Conservation (phyloP, 352 stramenopile species). For the Thraustochytrium sp. region DNA sequence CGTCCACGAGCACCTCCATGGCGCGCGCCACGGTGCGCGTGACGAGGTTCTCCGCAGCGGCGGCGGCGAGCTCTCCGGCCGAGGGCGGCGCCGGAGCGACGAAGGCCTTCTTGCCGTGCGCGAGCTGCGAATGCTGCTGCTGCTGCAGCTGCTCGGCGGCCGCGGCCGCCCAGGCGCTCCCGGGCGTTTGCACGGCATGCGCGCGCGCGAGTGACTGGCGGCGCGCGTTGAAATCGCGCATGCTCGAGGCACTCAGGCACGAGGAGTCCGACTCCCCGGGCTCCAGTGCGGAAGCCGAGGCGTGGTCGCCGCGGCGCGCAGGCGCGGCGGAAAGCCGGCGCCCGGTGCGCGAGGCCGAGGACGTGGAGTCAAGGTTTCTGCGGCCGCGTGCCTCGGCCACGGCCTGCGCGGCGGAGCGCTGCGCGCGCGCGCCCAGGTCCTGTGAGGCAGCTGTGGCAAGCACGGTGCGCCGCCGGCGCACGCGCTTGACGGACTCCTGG, state of each 20-base stretch:
- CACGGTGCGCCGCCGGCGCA: not conserved
- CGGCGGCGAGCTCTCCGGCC: not conserved
- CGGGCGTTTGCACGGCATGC: not conserved
- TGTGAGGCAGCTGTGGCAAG: not conserved
- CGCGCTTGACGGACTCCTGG: not conserved
- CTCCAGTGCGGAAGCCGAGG: no score
- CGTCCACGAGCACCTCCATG: constrained; percentile 4
- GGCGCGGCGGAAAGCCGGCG: not conserved
- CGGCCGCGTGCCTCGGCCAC: not conserved
- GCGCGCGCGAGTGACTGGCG: not conserved
- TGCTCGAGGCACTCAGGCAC: not conserved
- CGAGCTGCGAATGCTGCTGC: no score
- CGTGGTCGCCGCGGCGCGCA: not conserved
- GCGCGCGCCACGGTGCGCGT: not conserved
- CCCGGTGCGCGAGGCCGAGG: no score
- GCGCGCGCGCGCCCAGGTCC: not conserved
- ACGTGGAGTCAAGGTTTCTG: no score
- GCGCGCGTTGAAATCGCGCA: not conserved
- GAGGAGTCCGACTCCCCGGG: not conserved
- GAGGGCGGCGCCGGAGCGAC: no score
- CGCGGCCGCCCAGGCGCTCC: not conserved
- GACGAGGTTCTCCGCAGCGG: not conserved
- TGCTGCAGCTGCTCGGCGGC: no score
- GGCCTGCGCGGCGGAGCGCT: not conserved
- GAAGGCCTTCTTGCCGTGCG: no score